phyloP scores from a whole-genome alignment of 148 eudicot genomes.

The Amaranthus hypochondriacus region DNA sequence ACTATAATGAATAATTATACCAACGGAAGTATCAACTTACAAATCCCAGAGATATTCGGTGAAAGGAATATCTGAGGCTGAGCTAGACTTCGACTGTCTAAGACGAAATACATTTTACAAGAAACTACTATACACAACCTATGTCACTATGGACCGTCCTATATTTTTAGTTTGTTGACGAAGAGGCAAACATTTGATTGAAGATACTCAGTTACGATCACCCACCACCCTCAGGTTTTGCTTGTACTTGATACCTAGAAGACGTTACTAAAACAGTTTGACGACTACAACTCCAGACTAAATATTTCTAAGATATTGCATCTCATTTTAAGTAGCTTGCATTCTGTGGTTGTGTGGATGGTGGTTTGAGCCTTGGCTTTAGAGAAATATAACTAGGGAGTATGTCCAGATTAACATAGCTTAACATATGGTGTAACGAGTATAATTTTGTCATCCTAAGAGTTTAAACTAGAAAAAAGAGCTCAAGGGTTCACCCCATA shows the following conservation, averaged over 20 bases:
- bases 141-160: neutral
- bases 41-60: neutral
- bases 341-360: too few relatives aligned
- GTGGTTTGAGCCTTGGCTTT: too few relatives aligned
- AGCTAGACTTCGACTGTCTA: neutral
- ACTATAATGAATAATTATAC: neutral
- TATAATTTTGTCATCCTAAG: slow-evolving; percentile 6
- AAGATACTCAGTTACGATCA: neutral
- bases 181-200: neutral
- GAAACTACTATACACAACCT: slow-evolving; percentile 2
- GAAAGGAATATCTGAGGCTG: neutral
- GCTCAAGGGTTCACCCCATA: neutral
- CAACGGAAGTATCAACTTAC: neutral
- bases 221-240: neutral
- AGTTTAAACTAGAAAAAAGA: neutral
- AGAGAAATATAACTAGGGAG: too few relatives aligned
- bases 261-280: too few relatives aligned
- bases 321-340: neutral
- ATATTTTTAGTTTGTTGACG: neutral
- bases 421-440: too few relatives aligned
- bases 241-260: neutral
- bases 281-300: neutral
- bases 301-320: neutral
- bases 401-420: too few relatives aligned
- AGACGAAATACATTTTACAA: neutral